phyloP scores from a whole-genome alignment of 1,284 basidiomycete genomes.

The Leccinum huronense region DNA sequence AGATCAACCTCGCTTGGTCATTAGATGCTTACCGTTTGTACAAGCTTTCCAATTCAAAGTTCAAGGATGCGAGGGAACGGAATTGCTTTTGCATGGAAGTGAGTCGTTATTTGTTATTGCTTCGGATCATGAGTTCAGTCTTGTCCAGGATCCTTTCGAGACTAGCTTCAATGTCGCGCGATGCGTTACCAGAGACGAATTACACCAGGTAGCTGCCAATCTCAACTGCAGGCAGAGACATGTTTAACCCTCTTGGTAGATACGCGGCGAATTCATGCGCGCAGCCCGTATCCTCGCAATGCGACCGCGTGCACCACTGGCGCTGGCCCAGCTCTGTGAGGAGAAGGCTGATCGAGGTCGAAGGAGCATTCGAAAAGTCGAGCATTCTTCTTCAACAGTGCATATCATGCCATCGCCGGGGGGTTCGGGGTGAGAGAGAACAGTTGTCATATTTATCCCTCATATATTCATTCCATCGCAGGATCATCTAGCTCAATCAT shows the following conservation, averaged over 20 bases:
- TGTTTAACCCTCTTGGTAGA: slow-evolving; percentile 47
- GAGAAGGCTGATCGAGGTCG: slow-evolving; percentile 85
- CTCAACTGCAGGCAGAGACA: background rate
- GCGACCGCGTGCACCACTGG: slow-evolving; percentile 77
- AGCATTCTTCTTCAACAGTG: slow-evolving; percentile 86
- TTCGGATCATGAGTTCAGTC: slow-evolving; percentile 17
- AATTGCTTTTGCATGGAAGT: slow-evolving; percentile 95
- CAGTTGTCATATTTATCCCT: slow-evolving; percentile 12
- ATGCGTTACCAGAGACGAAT: slow-evolving; percentile 94
- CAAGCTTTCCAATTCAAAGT: slow-evolving; percentile 48
- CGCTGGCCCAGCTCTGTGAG: slow-evolving; percentile 81
- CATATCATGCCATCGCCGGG: slow-evolving; percentile 90
- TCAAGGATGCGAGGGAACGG: slow-evolving; percentile 79
- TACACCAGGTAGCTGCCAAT: slow-evolving; percentile 70
- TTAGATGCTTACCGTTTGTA: slow-evolving; percentile 8
- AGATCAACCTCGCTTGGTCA: background rate
- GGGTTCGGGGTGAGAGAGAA: slow-evolving; percentile 80
- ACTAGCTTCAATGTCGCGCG: slow-evolving; percentile 93
- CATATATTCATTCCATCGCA: slow-evolving; percentile 35
- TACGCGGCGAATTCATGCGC: slow-evolving; percentile 98
- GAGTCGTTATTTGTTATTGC: slow-evolving; percentile 18
- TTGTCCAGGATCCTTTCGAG: slow-evolving; percentile 88
- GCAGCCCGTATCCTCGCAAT: slow-evolving; percentile 80
- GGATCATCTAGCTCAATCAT: slow-evolving; percentile 98
- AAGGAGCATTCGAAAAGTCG: slow-evolving; percentile 96